Percentiles rank a stretch among this genome's conserved stretches.
These are phyloP conservation scores for Curvularia eragrostidis DNA, from an alignment of 2,329 filamentous ascomycete genomes.

Conservation along the genomic window DNA sequence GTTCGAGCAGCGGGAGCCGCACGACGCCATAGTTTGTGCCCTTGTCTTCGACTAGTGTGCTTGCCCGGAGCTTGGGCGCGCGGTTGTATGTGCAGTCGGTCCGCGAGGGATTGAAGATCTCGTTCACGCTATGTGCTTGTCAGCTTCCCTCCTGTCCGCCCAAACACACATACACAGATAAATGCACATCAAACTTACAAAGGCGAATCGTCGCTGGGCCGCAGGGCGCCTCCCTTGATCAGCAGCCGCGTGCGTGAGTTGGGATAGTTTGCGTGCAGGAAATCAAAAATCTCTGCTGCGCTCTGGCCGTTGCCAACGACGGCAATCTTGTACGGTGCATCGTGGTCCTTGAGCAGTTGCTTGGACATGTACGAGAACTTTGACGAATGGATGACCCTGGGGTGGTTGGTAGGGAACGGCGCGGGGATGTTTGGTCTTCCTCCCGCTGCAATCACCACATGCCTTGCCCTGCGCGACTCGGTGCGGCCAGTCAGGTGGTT, in stretches of 20 bases:
- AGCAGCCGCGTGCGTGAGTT: slow-evolving; percentile 79
- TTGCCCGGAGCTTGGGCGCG: slow-evolving; percentile 66
- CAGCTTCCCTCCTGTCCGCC: slow-evolving; percentile 25
- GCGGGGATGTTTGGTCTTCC: slow-evolving; percentile 74
- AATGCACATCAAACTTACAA: slow-evolving; percentile 69
- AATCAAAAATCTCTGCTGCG: slow-evolving; percentile 93
- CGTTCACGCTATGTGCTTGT: slow-evolving; percentile 76
- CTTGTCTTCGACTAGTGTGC: slow-evolving; percentile 71
- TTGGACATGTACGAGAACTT: slow-evolving; percentile 74
- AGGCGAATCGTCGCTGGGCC: slow-evolving; percentile 92
- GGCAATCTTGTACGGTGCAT: slow-evolving; percentile 73
- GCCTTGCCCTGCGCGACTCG: slow-evolving; percentile 64
- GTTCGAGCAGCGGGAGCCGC: slow-evolving; percentile 85
- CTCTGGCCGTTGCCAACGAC: slow-evolving; percentile 91
- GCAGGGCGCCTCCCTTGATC: slow-evolving; percentile 82
- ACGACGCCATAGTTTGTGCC: slow-evolving; percentile 96
- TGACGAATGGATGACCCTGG: slow-evolving; percentile 85
- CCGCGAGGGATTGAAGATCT: slow-evolving; percentile 90
- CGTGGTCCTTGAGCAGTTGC: slow-evolving; percentile 63
- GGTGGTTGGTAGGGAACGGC: slow-evolving; percentile 71
- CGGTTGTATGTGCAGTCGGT: slow-evolving; percentile 78
- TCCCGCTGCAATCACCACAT: slow-evolving; percentile 74
- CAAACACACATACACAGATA: not conserved
- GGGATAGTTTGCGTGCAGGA: slow-evolving; percentile 81
- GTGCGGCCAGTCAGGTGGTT: slow-evolving; percentile 65